A percentile compares a stretch with the other conserved stretches of the same genome.
phyloP scores from a whole-genome alignment of 2,329 filamentous ascomycete genomes.

The Penicillium aurantiogriseum region DNA sequence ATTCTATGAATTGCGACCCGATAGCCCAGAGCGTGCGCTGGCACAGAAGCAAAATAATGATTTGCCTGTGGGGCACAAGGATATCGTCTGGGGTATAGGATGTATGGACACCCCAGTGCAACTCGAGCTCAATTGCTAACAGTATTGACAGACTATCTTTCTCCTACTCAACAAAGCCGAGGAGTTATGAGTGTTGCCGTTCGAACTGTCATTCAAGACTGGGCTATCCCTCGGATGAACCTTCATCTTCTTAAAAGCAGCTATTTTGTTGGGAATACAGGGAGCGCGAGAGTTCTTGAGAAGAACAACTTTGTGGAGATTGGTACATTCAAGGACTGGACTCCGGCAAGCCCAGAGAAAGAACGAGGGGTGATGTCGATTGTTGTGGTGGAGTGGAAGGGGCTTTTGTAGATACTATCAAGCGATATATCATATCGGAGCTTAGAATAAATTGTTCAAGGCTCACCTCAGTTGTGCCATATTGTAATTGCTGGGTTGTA shows the following conservation, averaged over 20 bases:
- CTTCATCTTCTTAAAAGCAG: constrained; percentile 19
- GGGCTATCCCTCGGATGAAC: constrained; percentile 32
- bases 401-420: background rate
- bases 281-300: constrained; percentile 28
- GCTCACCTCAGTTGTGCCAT: background rate
- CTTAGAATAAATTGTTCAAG: background rate
- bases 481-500: background rate
- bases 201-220: constrained; percentile 23
- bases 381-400: constrained; percentile 15
- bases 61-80: constrained; percentile 21
- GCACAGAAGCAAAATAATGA: constrained; percentile 20
- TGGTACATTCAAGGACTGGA: constrained; percentile 20
- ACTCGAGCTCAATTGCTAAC: background rate
- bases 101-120: constrained; percentile 11
- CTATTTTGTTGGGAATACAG: constrained; percentile 26
- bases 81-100: constrained; percentile 28
- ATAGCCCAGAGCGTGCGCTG: constrained; percentile 16
- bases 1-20: constrained; percentile 25
- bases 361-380: constrained; percentile 24
- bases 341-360: constrained; percentile 9
- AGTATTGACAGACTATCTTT: constrained; percentile 21
- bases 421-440: background rate
- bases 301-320: constrained; percentile 29
- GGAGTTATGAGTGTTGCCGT: constrained; percentile 32
- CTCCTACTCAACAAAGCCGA: constrained; percentile 27